Conservation (phyloP, 2,329 filamentous ascomycete genomes). For the Scytalidium sp. region DNA sequence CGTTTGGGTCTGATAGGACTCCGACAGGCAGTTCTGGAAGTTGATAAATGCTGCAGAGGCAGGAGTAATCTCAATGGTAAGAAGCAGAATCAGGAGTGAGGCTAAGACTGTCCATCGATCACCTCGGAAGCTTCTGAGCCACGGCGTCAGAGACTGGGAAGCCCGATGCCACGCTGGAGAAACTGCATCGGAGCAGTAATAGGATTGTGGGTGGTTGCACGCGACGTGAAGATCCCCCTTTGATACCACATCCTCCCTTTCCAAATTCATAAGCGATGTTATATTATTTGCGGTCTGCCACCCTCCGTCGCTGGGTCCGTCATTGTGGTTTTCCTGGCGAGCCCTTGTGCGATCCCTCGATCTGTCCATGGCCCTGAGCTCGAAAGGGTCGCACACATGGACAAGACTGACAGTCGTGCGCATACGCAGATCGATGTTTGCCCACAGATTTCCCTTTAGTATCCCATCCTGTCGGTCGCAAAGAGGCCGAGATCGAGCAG, state of each 20-base stretch:
- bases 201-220: background rate
- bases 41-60: slow-evolving; percentile 64
- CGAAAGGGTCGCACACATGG: slow-evolving; percentile 18
- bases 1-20: slow-evolving; percentile 53
- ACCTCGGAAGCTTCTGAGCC: background rate
- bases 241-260: slow-evolving; percentile 10
- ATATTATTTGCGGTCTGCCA: slow-evolving; percentile 11
- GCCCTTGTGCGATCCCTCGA: slow-evolving; percentile 16
- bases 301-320: slow-evolving; percentile 17
- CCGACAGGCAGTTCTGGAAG: slow-evolving; percentile 80
- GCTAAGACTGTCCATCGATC: slow-evolving; percentile 2
- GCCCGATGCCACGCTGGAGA: background rate
- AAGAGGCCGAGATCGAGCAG: slow-evolving; percentile 8
- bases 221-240: background rate
- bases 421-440: slow-evolving; percentile 15
- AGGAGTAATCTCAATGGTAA: slow-evolving; percentile 31
- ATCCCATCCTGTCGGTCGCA: slow-evolving; percentile 20
- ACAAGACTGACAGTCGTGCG: slow-evolving; percentile 11
- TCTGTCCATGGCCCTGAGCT: slow-evolving; percentile 24
- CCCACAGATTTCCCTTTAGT: slow-evolving; percentile 12
- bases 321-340: slow-evolving; percentile 13
- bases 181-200: background rate
- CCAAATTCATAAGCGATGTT: slow-evolving; percentile 18
- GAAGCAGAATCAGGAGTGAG: slow-evolving; percentile 19
- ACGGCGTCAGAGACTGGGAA: background rate